phyloP scores from a whole-genome alignment of 1,284 basidiomycete species.

The Tranzscheliella williamsii region DNA sequence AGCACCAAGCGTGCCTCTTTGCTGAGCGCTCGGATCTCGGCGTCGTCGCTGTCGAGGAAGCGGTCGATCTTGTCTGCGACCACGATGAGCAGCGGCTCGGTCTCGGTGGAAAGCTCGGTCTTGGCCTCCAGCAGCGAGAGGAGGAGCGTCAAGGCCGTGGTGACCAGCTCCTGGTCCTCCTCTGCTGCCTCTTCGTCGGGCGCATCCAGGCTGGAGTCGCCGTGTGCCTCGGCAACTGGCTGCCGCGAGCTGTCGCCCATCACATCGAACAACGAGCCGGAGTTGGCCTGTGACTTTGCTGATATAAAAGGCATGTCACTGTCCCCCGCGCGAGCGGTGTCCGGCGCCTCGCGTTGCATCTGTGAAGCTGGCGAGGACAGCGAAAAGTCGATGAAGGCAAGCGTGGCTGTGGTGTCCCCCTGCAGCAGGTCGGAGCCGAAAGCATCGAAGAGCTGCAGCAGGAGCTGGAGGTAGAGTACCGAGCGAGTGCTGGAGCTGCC shows the following conservation, averaged over 20 bases:
- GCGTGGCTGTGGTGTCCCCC: conserved; percentile 37
- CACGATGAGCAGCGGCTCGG: conserved; percentile 46
- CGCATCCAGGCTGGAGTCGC: background rate
- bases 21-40: conserved; percentile 66
- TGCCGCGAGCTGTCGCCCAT: background rate
- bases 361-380: conserved; percentile 10
- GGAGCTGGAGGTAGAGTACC: conserved; percentile 47
- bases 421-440: conserved; percentile 49
- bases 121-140: conserved; percentile 53
- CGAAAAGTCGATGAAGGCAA: conserved; percentile 53
- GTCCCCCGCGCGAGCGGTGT: background rate
- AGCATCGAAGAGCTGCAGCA: conserved; percentile 51
- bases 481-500: conserved; percentile 15
- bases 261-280: conserved; percentile 17
- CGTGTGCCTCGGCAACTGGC: background rate
- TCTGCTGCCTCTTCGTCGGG: conserved; percentile 1
- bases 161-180: conserved; percentile 41
- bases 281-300: background rate
- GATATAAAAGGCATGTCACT: conserved; percentile 28
- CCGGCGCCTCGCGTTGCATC: background rate
- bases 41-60: conserved; percentile 26
- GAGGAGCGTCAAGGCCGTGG: conserved; percentile 48
- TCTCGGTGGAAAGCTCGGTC: conserved; percentile 19
- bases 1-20: conserved; percentile 80
- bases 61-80: conserved; percentile 40